A percentile compares a stretch with the other conserved stretches of the same genome.
Conservation (phyloP, 768 basidiomycete genomes). For the Tylopilus felleus region DNA sequence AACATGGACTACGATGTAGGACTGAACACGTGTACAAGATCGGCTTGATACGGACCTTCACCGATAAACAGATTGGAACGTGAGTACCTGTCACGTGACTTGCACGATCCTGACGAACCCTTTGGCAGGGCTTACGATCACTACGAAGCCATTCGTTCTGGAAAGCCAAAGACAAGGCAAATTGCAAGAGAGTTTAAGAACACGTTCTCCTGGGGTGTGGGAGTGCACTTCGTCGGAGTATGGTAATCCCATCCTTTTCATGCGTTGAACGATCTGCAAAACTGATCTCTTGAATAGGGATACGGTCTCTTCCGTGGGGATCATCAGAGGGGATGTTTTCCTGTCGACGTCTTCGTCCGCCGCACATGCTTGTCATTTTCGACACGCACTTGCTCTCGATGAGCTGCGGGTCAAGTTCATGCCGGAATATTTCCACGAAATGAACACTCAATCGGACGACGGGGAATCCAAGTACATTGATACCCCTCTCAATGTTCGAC, state of each 20-base stretch:
- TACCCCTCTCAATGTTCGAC: neutral
- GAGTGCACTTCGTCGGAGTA: conserved; percentile 6
- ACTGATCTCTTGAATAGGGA: neutral
- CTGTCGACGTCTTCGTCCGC: conserved; percentile 4
- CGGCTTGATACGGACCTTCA: conserved; percentile 15
- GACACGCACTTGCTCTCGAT: conserved; percentile 16
- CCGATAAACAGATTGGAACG: conserved; percentile 18
- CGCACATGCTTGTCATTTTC: conserved; percentile 11
- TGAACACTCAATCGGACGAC: conserved; percentile 18
- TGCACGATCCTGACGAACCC: neutral
- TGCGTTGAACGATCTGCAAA: neutral
- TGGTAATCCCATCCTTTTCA: neutral
- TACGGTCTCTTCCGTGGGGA: conserved; percentile 12
- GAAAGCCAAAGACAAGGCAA: conserved; percentile 13
- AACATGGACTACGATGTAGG: too few relatives aligned
- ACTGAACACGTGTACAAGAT: neutral
- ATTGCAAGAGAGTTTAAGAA: conserved; percentile 36
- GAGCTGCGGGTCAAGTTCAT: conserved; percentile 44
- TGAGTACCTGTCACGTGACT: conserved; percentile 7
- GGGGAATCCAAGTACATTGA: conserved; percentile 14
- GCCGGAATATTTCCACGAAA: conserved; percentile 34
- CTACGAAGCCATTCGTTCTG: conserved; percentile 7
- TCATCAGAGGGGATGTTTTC: conserved; percentile 6
- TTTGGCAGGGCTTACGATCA: conserved; percentile 11
- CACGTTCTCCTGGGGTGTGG: conserved; percentile 29